phyloP scores from a whole-genome alignment of 208 protist genomes.

The Leishmania aethiopica region DNA sequence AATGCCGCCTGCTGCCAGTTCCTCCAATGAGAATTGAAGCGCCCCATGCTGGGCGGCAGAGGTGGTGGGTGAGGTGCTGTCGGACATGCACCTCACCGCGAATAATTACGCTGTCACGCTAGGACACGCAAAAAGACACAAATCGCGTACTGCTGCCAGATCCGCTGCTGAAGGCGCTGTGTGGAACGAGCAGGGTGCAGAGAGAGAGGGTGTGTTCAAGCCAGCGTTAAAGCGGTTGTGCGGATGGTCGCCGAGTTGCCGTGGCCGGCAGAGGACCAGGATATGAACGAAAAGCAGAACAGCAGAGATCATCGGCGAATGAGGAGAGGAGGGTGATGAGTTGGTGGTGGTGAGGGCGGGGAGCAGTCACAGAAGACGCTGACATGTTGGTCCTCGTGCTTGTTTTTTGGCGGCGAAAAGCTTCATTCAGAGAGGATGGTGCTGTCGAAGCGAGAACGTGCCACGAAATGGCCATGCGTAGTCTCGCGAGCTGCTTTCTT shows the following conservation, averaged over 20 bases:
- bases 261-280: neutral
- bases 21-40: conserved; percentile 46
- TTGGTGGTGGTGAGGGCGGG: neutral
- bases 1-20: conserved; percentile 76
- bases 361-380: neutral
- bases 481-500: neutral
- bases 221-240: neutral
- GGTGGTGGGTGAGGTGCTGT: conserved; percentile 8
- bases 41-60: conserved; percentile 20
- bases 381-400: neutral
- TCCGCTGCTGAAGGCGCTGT: neutral
- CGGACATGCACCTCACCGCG: conserved; percentile 14
- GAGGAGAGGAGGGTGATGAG: no score
- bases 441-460: neutral
- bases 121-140: neutral
- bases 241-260: neutral
- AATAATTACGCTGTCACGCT: conserved; percentile 5
- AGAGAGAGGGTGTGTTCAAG: neutral
- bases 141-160: neutral
- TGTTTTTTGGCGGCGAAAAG: no score
- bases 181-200: neutral
- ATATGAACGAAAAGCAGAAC: no score
- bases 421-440: neutral
- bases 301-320: neutral
- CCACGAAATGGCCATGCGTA: neutral